phyloP scores from a whole-genome alignment of 208 protist genomes.

The Wallacemonas sp. region DNA sequence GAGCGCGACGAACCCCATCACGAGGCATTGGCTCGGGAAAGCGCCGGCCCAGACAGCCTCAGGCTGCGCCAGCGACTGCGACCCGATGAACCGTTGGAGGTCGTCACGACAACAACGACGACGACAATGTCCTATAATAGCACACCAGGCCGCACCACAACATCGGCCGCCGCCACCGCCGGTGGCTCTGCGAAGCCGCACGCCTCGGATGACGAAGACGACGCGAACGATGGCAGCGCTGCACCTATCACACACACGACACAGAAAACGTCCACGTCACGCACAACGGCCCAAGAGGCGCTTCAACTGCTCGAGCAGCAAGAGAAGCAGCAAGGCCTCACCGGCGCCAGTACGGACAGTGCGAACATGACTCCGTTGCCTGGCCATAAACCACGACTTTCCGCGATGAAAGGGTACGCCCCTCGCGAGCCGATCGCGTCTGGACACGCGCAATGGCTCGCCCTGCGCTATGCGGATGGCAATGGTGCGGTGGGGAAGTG shows the following conservation, averaged over 20 bases:
- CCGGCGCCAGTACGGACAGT: too few species aligned
- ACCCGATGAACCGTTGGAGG: not conserved
- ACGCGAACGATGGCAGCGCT: not conserved
- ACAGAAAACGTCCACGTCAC: not conserved
- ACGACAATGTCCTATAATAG: not conserved
- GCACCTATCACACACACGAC: not conserved
- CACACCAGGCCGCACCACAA: not conserved
- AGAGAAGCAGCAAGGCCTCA: not conserved
- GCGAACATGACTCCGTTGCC: too few species aligned
- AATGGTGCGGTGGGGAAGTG: constrained; percentile 14
- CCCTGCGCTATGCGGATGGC: constrained; percentile 39
- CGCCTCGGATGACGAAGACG: not conserved
- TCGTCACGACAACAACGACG: constrained; percentile 1
- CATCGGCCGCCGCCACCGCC: not conserved
- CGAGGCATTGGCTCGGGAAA: not conserved
- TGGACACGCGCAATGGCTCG: constrained; percentile 47
- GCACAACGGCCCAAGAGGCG: not conserved
- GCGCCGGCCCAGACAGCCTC: not conserved
- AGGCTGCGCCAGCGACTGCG: not conserved
- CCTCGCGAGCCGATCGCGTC: constrained; percentile 20
- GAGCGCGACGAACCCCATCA: not conserved
- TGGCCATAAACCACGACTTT: not conserved
- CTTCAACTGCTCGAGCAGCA: not conserved
- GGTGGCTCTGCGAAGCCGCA: not conserved
- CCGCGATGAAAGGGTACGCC: not conserved